These are phyloP conservation scores for Suhomyces bolitotheri DNA, from an alignment of 1,139 yeast species.

Conservation along the genomic window DNA sequence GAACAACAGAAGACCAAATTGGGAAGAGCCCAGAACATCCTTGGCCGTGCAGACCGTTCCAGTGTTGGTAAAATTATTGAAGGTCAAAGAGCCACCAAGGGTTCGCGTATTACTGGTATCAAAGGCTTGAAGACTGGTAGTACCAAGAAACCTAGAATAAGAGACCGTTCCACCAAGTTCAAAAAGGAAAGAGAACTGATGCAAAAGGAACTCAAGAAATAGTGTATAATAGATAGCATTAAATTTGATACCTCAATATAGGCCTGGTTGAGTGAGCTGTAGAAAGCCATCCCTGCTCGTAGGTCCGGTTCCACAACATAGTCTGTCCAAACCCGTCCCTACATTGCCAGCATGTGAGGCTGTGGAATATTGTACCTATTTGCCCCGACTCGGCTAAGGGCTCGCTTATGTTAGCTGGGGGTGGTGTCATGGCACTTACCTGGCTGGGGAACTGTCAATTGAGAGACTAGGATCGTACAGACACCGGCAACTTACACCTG, in stretches of 20 bases:
- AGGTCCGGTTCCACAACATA: not conserved
- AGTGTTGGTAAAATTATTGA: conserved; percentile 64
- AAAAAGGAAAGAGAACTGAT: conserved; percentile 39
- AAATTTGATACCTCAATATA: too few species aligned
- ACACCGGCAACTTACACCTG: too few species aligned
- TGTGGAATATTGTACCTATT: too few species aligned
- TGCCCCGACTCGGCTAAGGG: too few species aligned
- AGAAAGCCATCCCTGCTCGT: too few species aligned
- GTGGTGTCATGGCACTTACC: too few species aligned
- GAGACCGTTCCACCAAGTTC: conserved; percentile 65
- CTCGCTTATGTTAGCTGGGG: too few species aligned
- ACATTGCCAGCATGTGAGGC: too few species aligned
- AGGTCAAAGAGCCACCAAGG: conserved; percentile 81
- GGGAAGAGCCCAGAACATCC: conserved; percentile 73
- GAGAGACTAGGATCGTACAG: too few species aligned
- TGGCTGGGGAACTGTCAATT: too few species aligned
- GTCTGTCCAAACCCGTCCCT: not conserved
- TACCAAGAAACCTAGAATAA: conserved; percentile 63
- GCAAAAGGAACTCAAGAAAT: conserved; percentile 18
- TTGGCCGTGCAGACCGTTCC: conserved; percentile 80
- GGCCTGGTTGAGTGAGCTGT: not conserved
- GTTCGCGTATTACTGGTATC: conserved; percentile 58
- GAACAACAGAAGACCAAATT: conserved; percentile 73
- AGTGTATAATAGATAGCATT: conserved; percentile 4
- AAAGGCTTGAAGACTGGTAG: conserved; percentile 51